Conservation (phyloP, 1,284 basidiomycete species). For the Porodaedalea pini region DNA sequence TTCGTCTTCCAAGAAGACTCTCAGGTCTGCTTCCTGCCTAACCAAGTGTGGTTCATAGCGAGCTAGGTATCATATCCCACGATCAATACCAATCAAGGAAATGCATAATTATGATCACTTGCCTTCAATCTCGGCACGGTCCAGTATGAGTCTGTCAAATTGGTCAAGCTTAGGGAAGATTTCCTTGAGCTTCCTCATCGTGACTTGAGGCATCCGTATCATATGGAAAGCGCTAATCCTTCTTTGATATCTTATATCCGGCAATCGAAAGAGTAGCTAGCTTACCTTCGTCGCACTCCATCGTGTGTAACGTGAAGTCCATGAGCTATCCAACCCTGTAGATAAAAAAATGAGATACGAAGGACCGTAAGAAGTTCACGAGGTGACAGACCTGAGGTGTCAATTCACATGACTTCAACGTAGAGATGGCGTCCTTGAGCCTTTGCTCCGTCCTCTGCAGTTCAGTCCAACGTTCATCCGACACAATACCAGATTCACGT, state of each 20-base stretch:
- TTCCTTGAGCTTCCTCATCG: constrained; percentile 41
- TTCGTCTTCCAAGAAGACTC: constrained; percentile 76
- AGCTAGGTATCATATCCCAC: constrained; percentile 34
- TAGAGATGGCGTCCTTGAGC: constrained; percentile 47
- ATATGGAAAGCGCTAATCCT: constrained; percentile 68
- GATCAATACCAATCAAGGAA: not conserved
- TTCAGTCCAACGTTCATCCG: constrained; percentile 56
- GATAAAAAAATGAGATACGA: constrained; percentile 9
- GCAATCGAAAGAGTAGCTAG: not conserved
- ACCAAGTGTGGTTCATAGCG: constrained; percentile 58
- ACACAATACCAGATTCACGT: constrained; percentile 55
- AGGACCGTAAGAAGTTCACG: not conserved
- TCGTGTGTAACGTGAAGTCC: constrained; percentile 58
- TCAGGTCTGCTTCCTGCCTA: constrained; percentile 74
- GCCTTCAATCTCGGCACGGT: constrained; percentile 74
- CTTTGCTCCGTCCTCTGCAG: constrained; percentile 48
- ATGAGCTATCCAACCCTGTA: constrained; percentile 53
- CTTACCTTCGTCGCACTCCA: constrained; percentile 57
- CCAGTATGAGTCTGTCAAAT: constrained; percentile 50
- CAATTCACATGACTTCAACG: constrained; percentile 47
- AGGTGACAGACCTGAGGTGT: constrained; percentile 54
- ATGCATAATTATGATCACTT: constrained; percentile 20
- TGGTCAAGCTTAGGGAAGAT: constrained; percentile 54
- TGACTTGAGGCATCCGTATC: constrained; percentile 61
- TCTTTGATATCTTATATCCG: too few relatives aligned